Conservation (phyloP, 495 filamentous ascomycete genomes). For the Massariosphaeria phaeospora region DNA sequence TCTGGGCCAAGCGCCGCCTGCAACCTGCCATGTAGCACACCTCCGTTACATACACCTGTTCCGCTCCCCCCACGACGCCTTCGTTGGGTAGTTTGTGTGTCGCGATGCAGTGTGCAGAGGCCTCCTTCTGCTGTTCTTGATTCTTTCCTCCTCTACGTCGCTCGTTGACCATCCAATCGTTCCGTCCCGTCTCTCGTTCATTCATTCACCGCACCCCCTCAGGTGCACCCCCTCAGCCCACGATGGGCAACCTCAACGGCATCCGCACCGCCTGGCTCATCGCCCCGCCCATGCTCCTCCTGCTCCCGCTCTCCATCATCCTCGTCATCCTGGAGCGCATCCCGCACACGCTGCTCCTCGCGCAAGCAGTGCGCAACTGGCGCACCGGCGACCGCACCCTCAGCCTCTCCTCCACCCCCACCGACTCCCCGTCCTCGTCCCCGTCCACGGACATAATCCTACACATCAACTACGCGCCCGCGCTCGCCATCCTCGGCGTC, state of each 20-base stretch:
- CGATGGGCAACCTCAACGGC: conserved; percentile 12
- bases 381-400: background rate
- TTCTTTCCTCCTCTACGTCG: too few species aligned
- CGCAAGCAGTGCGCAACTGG: background rate
- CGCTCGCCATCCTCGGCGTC: conserved; percentile 6
- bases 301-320: conserved; percentile 17
- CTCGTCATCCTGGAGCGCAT: conserved; percentile 17
- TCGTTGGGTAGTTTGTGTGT: too few species aligned
- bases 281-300: conserved; percentile 9
- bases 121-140: too few species aligned
- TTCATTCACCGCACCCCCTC: too few species aligned
- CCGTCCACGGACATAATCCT: background rate
- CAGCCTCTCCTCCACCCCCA: background rate
- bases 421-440: background rate
- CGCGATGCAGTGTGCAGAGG: too few species aligned
- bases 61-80: too few species aligned
- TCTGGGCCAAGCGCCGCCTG: too few species aligned
- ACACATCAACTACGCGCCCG: background rate
- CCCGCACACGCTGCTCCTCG: background rate
- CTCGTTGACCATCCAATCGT: too few species aligned
- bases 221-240: background rate
- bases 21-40: too few species aligned
- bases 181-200: too few species aligned
- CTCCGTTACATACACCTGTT: too few species aligned
- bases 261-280: conserved; percentile 12